Evolutionary conservation across 306 rosid genomes (phyloP).

Genomic region (Hylodesmum podocarpum): DNA sequence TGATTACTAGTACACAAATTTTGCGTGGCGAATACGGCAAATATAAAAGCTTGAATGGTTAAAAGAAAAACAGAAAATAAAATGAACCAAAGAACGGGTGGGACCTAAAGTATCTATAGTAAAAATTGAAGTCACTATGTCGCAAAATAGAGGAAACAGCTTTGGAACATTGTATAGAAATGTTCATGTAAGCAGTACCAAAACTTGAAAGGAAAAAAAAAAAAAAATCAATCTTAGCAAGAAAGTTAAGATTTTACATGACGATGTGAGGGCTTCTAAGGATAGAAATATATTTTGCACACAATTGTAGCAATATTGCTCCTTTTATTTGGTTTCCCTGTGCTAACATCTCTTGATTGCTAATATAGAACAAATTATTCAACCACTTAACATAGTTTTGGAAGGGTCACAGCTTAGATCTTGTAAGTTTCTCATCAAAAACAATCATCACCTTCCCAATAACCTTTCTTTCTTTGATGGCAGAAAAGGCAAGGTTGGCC

Average conservation of each 20-base stretch:
- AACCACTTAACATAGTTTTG: slow-evolving; percentile 27
- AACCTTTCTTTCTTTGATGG: slow-evolving; percentile 77
- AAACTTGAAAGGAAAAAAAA: background rate
- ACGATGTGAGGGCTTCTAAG: background rate
- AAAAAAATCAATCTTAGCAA: background rate
- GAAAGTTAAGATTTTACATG: background rate
- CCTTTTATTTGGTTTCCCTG: slow-evolving; percentile 6
- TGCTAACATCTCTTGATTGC: slow-evolving; percentile 1
- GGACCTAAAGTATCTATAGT: background rate
- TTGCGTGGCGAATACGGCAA: no score
- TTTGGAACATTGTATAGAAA: background rate
- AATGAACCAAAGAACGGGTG: background rate
- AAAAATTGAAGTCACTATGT: background rate
- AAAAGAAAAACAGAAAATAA: no score
- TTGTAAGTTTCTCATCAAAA: slow-evolving; percentile 49
- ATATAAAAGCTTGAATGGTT: no score
- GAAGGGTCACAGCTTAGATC: slow-evolving; percentile 61
- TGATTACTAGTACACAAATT: background rate
- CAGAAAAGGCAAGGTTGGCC: slow-evolving; percentile 88
- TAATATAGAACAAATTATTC: slow-evolving; percentile 2
- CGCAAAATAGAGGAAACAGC: background rate
- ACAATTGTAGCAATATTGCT: background rate
- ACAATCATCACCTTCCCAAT: slow-evolving; percentile 89
- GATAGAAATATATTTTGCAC: background rate
- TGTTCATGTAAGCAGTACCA: background rate